These are phyloP conservation scores for Carex littledalei DNA, from an alignment of 176 grass and related monocot species.

Conservation along the genomic window DNA sequence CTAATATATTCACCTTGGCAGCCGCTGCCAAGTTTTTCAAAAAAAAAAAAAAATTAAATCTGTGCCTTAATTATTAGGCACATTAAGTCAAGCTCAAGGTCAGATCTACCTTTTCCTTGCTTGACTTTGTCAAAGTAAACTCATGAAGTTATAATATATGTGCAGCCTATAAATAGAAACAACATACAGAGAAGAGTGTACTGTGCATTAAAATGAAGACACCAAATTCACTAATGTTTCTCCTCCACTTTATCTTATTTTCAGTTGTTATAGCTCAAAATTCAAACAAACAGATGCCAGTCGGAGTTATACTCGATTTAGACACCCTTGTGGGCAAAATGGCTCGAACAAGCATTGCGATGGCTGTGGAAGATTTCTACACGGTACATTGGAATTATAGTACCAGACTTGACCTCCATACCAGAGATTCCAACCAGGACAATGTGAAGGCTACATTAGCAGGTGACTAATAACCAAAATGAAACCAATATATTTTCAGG, in stretches of 20 bases:
- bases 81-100: too few species aligned
- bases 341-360: conserved; percentile 31
- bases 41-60: too few species aligned
- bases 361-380: conserved; percentile 62
- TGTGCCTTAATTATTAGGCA: too few species aligned
- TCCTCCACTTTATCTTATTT: background rate
- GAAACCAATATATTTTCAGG: too few species aligned
- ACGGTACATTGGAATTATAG: conserved; percentile 13
- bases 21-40: too few species aligned
- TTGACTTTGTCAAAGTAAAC: background rate
- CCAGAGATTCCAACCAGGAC: conserved; percentile 38
- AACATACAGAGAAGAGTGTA: background rate
- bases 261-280: background rate
- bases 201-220: background rate
- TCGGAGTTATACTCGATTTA: conserved; percentile 43
- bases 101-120: too few species aligned
- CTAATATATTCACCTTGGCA: too few species aligned
- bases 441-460: conserved; percentile 30
- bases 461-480: background rate
- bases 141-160: background rate
- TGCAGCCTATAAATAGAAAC: background rate
- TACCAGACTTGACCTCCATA: conserved; percentile 31
- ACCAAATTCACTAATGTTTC: background rate
- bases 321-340: conserved; percentile 31
- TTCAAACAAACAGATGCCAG: background rate